Percentiles rank a stretch among this genome's conserved stretches.
phyloP scores from a whole-genome alignment of 352 stramenopile species.

The Globisporangium ultimum region DNA sequence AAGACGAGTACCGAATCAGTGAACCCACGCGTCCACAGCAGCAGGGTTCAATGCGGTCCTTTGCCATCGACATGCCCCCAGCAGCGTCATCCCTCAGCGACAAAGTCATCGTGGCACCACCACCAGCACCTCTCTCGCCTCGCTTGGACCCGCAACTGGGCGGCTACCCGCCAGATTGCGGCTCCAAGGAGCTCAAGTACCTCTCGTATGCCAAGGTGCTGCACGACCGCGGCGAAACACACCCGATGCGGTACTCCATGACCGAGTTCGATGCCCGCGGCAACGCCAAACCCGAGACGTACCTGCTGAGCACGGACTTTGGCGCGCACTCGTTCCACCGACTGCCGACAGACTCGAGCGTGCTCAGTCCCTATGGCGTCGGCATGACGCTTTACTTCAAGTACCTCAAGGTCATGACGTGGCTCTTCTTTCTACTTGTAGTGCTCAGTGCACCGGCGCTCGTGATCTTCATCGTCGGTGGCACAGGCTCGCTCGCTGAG shows the following conservation, averaged over 20 bases:
- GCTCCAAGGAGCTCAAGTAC: slow-evolving; percentile 70
- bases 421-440: slow-evolving; percentile 78
- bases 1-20: not conserved
- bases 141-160: slow-evolving; percentile 60
- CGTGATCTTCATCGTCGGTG: slow-evolving; percentile 62
- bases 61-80: not conserved
- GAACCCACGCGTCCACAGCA: not conserved
- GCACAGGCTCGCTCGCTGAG: slow-evolving; percentile 50
- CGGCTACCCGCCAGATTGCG: slow-evolving; percentile 74
- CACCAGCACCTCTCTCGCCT: slow-evolving; percentile 34
- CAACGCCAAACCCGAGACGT: slow-evolving; percentile 50
- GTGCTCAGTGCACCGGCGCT: slow-evolving; percentile 58
- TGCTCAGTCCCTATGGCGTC: slow-evolving; percentile 75
- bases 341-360: slow-evolving; percentile 66
- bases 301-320: slow-evolving; percentile 66
- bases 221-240: slow-evolving; percentile 62
- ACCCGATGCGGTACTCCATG: slow-evolving; percentile 74
- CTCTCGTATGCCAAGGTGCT: slow-evolving; percentile 74
- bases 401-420: slow-evolving; percentile 84
- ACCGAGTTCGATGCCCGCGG: slow-evolving; percentile 51
- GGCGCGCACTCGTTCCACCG: slow-evolving; percentile 76
- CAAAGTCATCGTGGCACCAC: no score
- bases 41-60: not conserved
- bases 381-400: slow-evolving; percentile 84
- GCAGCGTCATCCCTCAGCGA: no score